Base-by-base conservation (phyloP, 2,329 filamentous ascomycete species). In the Claviceps purpurea region DNA sequence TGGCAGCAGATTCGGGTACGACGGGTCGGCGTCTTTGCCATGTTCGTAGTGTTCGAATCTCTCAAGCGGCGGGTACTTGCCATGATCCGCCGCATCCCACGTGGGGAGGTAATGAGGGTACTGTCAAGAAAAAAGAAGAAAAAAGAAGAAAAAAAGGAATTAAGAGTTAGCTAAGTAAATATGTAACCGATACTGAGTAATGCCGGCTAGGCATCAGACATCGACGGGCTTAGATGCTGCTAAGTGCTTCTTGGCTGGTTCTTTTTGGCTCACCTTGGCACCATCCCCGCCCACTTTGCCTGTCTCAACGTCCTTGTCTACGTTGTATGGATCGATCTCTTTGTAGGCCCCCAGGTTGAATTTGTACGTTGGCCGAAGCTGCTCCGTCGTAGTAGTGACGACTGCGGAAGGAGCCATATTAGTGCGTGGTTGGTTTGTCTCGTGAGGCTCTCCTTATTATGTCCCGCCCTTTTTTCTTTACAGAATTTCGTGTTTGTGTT, bases 31-130 rank as follows among this genome's bases (percentile, higher is more conserved):
- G 59, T 89, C 82, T 60, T 83, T 82, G 59, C 86, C 87, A 60
- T 85, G 85, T 52, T 91, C 86, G 56, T 79, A 77, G 63, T 89
- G 84, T 62, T 84, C 75, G 59, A 89, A 90, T 1, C 76, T 78
- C 56, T 82, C 70, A 7, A 87, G 73, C 6, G 85, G 82, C 52
- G 79, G 74, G 60, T 82, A 86, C 56, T 73, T 74, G 66, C 26
- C 26, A 2, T 30, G 26, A 30, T 82, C 77, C 56, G 80, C 73
- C 42, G 74, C 72, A 60, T 85, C 76, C 84, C 84, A 88, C 2
- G 79, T 81, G 2, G 85, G 84, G 8, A 89, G 76, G 63, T 90
- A 90, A 61, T 88, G 73, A 4, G 81, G 81, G 58, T 87, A 89
- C 62, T 80, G 39, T 54, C 8, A 10, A 38, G 5, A n/a, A 24